Evolutionary conservation across 441 rosid genomes (phyloP).

Genomic region (Adansonia rubrostipa): DNA sequence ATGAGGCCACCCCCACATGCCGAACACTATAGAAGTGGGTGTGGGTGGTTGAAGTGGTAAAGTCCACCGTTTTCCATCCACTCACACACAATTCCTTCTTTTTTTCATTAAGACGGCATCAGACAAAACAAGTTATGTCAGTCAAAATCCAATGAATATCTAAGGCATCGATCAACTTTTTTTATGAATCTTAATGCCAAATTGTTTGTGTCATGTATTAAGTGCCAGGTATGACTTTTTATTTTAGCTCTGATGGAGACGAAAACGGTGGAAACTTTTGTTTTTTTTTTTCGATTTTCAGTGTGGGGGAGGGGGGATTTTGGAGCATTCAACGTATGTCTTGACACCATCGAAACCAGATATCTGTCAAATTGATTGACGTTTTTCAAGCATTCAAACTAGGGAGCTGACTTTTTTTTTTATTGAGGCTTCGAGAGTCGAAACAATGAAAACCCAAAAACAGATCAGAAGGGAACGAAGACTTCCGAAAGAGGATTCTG

Average conservation of each 20-base stretch:
- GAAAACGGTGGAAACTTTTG: background rate
- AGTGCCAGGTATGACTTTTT: background rate
- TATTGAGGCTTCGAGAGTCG: too few relatives aligned
- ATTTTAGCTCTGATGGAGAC: background rate
- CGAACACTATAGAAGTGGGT: background rate
- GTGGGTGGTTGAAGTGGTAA: slow-evolving; percentile 5
- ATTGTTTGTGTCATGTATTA: background rate
- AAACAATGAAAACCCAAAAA: too few relatives aligned
- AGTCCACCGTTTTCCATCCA: background rate
- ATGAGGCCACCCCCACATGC: background rate
- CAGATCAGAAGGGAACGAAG: too few relatives aligned
- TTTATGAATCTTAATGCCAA: background rate
- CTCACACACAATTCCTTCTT: background rate
- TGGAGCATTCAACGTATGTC: background rate
- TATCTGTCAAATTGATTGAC: background rate
- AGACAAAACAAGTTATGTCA: slow-evolving; percentile 3
- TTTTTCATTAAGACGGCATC: background rate
- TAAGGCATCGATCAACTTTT: background rate
- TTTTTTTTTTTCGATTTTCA: background rate
- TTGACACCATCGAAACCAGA: background rate
- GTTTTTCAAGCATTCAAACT: background rate
- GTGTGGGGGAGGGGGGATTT: background rate
- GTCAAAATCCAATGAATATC: background rate
- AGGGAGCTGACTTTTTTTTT: too few relatives aligned
- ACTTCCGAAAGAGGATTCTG: too few relatives aligned